Percentiles rank a stretch among this genome's conserved stretches.
Conservation (phyloP, 176 grass and related monocot species). For the Oryza meyeriana region DNA sequence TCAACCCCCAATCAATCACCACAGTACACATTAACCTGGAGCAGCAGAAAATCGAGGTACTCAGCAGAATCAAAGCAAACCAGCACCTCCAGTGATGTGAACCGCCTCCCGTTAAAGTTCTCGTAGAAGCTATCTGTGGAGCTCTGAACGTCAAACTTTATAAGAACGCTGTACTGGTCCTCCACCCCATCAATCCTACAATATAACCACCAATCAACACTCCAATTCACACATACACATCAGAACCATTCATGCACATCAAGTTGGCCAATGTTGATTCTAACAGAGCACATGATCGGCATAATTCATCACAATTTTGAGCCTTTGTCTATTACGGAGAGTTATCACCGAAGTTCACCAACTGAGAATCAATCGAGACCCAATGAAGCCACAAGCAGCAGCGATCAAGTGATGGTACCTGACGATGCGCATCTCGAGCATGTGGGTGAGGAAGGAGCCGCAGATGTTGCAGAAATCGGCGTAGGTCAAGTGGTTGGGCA, state of each 20-base stretch:
- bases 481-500: constrained; percentile 94
- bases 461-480: constrained; percentile 89
- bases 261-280: constrained; percentile 6
- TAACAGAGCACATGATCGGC: neutral
- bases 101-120: constrained; percentile 69
- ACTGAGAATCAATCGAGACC: constrained; percentile 11
- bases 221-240: neutral
- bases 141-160: constrained; percentile 73
- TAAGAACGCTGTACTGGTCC: constrained; percentile 84
- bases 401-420: constrained; percentile 47
- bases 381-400: neutral
- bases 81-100: constrained; percentile 83
- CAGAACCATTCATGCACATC: neutral
- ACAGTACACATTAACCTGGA: neutral
- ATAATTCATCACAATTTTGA: neutral
- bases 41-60: neutral
- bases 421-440: constrained; percentile 92
- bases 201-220: constrained; percentile 5
- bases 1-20: constrained; percentile 32
- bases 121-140: constrained; percentile 78
- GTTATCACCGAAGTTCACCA: neutral
- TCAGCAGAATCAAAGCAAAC: constrained; percentile 15
- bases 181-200: constrained; percentile 72
- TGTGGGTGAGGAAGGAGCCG: constrained; percentile 67
- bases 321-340: neutral